Base-by-base conservation (phyloP, 2,329 filamentous ascomycete species). In the Colletotrichum ledebouriae region DNA sequence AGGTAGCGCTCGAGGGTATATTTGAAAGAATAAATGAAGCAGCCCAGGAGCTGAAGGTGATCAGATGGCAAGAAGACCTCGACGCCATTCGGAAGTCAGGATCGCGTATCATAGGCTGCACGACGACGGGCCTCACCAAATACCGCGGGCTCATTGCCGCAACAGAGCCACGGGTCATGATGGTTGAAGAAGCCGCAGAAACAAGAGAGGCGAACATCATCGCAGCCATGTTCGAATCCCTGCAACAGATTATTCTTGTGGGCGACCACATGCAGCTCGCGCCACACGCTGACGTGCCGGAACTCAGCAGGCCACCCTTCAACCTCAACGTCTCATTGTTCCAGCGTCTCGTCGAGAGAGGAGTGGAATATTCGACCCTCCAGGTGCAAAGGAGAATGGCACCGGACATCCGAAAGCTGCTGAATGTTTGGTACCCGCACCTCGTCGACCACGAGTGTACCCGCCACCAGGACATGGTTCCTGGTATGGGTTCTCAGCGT, bases 161-260 rank as follows among this genome's bases (percentile, higher is more conserved):
- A 2, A 75, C 95, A 4, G 82, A 86, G 33, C 92, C 93, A 0
- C 87, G 83, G 25, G 83, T 93, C 3, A 83, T 95, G 13, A 79
- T 97, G 42, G 89, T 97, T 56, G 92, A 96, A 81, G 91, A 96
- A 79, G 91, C 92, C 0, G 93, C 92, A 0, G 92, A 97, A 75
- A 92, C 90, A 0, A 85, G 90, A 6, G 91, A 93, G 75, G 87
- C 88, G 6, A 86, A 85, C 57, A 84, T 88, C 42, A 78, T 82
- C 0, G 85, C 85, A 0, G 85, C 84, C 0, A 73, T 87, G 7
- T 84, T 85, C 42, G 81, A 81, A 3, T 84, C 81, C 1, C 74
- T 89, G 2, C 80, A 88, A 53, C 86, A 88, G 63, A 77, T 89
- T 0, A 80, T 88, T 4, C 78, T 89, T 0, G 82, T 97, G 0